Conservation (phyloP, 495 filamentous ascomycete species). For the Parmelia sp. region DNA sequence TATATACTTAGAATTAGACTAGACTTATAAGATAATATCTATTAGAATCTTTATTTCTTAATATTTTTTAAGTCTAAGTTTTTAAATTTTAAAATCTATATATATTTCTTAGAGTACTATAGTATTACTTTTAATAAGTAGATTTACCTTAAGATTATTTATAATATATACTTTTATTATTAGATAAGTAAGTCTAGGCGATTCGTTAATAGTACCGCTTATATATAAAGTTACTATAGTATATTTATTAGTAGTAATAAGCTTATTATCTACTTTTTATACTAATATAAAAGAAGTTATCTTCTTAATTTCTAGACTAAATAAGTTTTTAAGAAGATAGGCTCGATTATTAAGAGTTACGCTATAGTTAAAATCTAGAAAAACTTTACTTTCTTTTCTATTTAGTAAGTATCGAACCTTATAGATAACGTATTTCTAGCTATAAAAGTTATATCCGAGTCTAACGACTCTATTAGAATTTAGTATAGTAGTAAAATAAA, state of each 20-base stretch:
- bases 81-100: neutral
- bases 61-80: neutral
- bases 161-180: neutral
- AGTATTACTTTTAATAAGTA: neutral
- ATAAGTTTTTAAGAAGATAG: no score
- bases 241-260: neutral
- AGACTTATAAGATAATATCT: neutral
- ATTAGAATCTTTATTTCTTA: neutral
- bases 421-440: no score
- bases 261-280: neutral
- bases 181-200: no score
- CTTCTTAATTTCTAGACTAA: neutral
- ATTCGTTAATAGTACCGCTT: neutral
- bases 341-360: no score
- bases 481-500: no score
- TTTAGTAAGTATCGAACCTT: no score
- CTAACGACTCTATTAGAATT: no score
- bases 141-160: neutral
- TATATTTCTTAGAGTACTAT: neutral
- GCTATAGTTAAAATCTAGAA: no score
- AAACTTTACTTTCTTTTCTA: no score
- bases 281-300: neutral
- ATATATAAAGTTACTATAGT: neutral
- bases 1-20: neutral
- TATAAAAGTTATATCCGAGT: no score